Conservation (phyloP, 495 filamentous ascomycete genomes). For the Tuber microsphaerosporum region DNA sequence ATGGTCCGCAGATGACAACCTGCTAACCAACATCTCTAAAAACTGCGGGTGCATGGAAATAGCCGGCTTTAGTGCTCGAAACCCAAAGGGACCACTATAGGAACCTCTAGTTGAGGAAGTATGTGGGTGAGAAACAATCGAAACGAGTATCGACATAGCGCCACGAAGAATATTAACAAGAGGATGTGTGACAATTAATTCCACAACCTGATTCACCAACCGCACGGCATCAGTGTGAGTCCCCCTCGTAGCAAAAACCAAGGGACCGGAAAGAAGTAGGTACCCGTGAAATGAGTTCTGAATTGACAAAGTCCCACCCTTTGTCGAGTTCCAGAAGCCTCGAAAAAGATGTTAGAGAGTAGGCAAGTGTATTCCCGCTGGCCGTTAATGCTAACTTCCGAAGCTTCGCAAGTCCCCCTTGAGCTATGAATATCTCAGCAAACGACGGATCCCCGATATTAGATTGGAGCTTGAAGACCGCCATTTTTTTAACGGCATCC, state of each 20-base stretch:
- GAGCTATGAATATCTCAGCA: conserved; percentile 87
- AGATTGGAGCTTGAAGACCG: conserved; percentile 91
- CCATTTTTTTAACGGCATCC: conserved; percentile 96
- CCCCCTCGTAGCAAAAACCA: conserved; percentile 6
- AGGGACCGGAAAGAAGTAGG: conserved; percentile 24
- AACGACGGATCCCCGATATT: conserved; percentile 94
- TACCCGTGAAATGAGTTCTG: conserved; percentile 63
- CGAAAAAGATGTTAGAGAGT: conserved; percentile 80
- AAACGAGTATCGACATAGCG: conserved; percentile 91
- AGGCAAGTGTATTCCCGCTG: conserved; percentile 88
- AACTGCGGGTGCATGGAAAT: conserved; percentile 87
- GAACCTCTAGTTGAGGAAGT: conserved; percentile 45
- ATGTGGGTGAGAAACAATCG: conserved; percentile 79
- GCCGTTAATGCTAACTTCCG: conserved; percentile 73
- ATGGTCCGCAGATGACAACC: conserved; percentile 88
- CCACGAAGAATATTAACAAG: conserved; percentile 95
- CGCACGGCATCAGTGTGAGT: conserved; percentile 5
- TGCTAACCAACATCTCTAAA: conserved; percentile 82
- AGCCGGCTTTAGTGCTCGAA: conserved; percentile 84
- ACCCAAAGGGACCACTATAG: conserved; percentile 57
- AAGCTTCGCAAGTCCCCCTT: conserved; percentile 74
- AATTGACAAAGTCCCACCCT: conserved; percentile 79
- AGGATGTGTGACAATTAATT: conserved; percentile 89
- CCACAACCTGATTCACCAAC: conserved; percentile 59
- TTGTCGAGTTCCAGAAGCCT: conserved; percentile 89